Evolutionary conservation across 805 yeast species (phyloP), one percentile per base, ranked within the genome.

Genomic region (Komagataella ulmi): DNA sequence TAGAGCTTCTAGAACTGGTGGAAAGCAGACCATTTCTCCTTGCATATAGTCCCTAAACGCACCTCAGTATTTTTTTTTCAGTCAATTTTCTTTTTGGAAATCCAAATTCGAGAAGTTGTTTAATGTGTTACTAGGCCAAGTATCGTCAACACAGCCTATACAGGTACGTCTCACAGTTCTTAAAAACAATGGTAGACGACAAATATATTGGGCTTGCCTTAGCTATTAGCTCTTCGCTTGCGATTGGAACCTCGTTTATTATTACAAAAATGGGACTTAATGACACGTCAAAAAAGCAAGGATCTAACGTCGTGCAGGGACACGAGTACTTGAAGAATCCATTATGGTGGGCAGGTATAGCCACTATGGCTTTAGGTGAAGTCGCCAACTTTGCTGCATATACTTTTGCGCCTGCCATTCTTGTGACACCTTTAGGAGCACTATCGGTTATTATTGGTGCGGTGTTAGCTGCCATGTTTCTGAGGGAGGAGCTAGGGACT

Each of bases 361-460:
- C 81, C 30, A 81, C 95, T 49, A 83, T 88, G 97, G 95, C 93
- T 2, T 68, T 88, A 19, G 97, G 97, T 5, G 97, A 88, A 63
- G 68, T 88, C 45, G 96, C 96, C 53, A 88, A 88, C 63, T 88
- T 88, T 63, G 96, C 96, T 3, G 97, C 97, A 0, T 88, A 88
- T 63, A 88, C 96, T 1, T 88, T 88, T 74, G 97, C 97, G 0
- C 96, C 97, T 3, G 95, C 96, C 1, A 85, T 89, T 56, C 68
- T 88, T 58, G 97, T 88, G 46, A 88, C 97, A 3, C 97, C 97
- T 5, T 71, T 88, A 52, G 97, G 97, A 10, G 97, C 97, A 0
- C 70, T 88, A 24, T 81, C 90, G 6, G 97, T 88, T 21, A 86
- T 88, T 56, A 88, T 88, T 54, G 97, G 97, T 14, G 96, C 97